Percentiles rank a stretch among this genome's conserved stretches.
These are phyloP conservation scores for Aspergillus cristatus DNA, from an alignment of 495 filamentous ascomycete species.

Conservation along the genomic window DNA sequence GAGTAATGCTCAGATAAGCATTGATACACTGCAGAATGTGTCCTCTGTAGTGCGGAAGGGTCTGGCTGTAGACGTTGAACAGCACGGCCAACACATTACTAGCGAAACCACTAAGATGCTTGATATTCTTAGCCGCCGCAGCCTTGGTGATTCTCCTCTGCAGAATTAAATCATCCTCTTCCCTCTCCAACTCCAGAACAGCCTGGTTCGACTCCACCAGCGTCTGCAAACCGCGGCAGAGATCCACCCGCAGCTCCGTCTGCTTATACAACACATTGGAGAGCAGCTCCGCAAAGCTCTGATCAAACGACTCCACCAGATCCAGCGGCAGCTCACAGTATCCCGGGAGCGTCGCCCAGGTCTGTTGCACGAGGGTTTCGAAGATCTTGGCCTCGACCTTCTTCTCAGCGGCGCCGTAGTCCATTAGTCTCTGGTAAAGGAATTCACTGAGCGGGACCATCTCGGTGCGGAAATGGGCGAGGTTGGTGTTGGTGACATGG, in stretches of 20 bases:
- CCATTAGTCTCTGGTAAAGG: conserved; percentile 81
- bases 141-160: conserved; percentile 65
- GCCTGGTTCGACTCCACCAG: conserved; percentile 87
- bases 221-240: conserved; percentile 76
- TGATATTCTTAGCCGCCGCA: conserved; percentile 65
- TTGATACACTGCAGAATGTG: conserved; percentile 90
- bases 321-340: conserved; percentile 91
- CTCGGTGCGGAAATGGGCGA: conserved; percentile 74
- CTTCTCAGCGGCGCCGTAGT: conserved; percentile 69
- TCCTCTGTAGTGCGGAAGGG: conserved; percentile 82
- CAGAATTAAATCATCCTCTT: conserved; percentile 60
- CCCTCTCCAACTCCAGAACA: conserved; percentile 48
- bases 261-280: conserved; percentile 90
- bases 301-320: conserved; percentile 66
- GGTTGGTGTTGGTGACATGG: conserved; percentile 71
- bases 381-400: conserved; percentile 94
- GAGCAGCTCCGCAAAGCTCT: conserved; percentile 81
- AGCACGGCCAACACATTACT: conserved; percentile 86
- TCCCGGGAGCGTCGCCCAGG: conserved; percentile 89
- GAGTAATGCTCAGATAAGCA: conserved; percentile 82
- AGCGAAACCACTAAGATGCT: conserved; percentile 66
- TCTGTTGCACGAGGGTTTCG: conserved; percentile 90
- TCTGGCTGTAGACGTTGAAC: conserved; percentile 97
- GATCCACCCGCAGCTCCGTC: conserved; percentile 70
- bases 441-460: conserved; percentile 81